Percentiles rank a stretch among this genome's conserved stretches.
Conservation (phyloP, 768 basidiomycete genomes). For the Kwoniella europaea region DNA sequence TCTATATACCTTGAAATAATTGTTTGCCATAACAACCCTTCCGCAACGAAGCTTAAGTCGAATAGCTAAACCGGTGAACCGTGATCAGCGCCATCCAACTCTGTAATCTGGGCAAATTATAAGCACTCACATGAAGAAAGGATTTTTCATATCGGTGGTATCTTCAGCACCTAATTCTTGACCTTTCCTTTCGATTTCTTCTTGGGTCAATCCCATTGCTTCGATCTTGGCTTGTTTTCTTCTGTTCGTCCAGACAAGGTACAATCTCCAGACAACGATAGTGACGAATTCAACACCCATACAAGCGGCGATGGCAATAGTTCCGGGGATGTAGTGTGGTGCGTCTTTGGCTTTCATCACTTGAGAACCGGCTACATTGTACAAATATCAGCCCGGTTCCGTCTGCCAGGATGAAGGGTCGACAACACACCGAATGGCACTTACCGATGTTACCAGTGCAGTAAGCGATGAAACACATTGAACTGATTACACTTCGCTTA, state of each 20-base stretch:
- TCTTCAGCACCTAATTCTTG: conserved; percentile 38
- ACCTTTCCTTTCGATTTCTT: conserved; percentile 32
- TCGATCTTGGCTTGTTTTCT: conserved; percentile 20
- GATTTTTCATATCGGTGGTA: conserved; percentile 48
- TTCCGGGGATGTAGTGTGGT: conserved; percentile 37
- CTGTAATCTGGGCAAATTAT: too few species aligned
- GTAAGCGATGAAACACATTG: conserved; percentile 34
- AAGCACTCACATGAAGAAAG: conserved; percentile 36
- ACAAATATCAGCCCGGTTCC: not conserved
- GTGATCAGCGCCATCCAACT: too few species aligned
- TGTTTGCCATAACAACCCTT: too few species aligned
- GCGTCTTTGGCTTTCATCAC: conserved; percentile 39
- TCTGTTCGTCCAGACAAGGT: conserved; percentile 34
- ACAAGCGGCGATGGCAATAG: conserved; percentile 28
- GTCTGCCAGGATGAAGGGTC: too few species aligned
- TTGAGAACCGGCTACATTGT: conserved; percentile 18
- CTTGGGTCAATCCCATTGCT: conserved; percentile 22
- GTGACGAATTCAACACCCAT: conserved; percentile 32
- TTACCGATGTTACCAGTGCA: conserved; percentile 37
- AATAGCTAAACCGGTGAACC: not conserved
- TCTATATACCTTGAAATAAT: too few species aligned
- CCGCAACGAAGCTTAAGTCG: not conserved
- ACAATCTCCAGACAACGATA: conserved; percentile 35
- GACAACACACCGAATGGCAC: conserved; percentile 10
- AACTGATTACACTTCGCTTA: conserved; percentile 36